Conservation (phyloP, 768 basidiomycete genomes). For the Suillus spraguei region DNA sequence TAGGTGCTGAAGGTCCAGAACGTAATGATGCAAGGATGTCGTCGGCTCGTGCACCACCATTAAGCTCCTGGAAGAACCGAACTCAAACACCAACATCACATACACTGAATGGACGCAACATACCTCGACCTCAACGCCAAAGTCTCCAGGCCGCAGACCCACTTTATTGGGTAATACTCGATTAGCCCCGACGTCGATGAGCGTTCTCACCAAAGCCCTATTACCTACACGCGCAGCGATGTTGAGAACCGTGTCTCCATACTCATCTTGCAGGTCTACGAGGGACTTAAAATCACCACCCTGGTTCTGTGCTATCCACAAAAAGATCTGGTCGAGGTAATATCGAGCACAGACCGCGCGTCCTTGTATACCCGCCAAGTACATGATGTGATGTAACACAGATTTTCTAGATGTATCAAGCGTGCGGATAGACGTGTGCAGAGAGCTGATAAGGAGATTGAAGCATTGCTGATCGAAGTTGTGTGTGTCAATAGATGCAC, state of each 20-base stretch:
- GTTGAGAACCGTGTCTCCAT: conserved; percentile 95
- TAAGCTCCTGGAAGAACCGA: conserved; percentile 55
- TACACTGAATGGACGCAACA: conserved; percentile 23
- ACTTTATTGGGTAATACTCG: conserved; percentile 88
- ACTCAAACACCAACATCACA: conserved; percentile 10
- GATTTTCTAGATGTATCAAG: conserved; percentile 85
- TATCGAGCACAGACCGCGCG: conserved; percentile 83
- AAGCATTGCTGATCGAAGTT: conserved; percentile 82
- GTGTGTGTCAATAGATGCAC: conserved; percentile 88
- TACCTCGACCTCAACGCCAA: conserved; percentile 92
- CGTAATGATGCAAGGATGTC: conserved; percentile 78
- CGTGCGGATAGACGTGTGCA: conserved; percentile 81
- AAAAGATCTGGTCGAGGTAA: conserved; percentile 89
- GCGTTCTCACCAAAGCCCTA: conserved; percentile 77
- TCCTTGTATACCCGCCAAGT: conserved; percentile 90
- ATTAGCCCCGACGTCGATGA: conserved; percentile 94
- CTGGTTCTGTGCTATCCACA: conserved; percentile 81
- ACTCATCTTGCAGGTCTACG: conserved; percentile 90
- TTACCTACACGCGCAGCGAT: conserved; percentile 95
- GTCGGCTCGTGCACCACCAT: conserved; percentile 70
- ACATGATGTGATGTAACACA: conserved; percentile 89
- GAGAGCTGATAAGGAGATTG: conserved; percentile 56
- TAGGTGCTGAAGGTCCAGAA: conserved; percentile 72
- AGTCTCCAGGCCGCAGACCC: conserved; percentile 91
- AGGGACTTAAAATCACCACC: conserved; percentile 76